phyloP scores from a whole-genome alignment of 2,329 filamentous ascomycete species.

The Talaromyces sp. region DNA sequence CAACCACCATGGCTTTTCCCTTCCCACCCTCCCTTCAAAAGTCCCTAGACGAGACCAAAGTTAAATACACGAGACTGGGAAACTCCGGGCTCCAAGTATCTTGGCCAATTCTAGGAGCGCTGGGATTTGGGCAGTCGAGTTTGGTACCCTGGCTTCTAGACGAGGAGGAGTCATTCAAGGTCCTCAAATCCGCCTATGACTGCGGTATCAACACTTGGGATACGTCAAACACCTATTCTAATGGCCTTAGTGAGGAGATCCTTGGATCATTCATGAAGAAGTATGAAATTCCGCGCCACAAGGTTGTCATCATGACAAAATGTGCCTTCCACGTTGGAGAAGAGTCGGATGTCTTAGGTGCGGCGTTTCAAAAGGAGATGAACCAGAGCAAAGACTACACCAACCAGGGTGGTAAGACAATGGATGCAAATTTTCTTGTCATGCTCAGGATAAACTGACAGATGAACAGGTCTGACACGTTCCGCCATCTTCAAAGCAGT shows the following conservation, averaged over 20 bases:
- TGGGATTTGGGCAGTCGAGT: neutral
- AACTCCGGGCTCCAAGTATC: constrained; percentile 7
- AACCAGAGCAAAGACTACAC: constrained; percentile 46
- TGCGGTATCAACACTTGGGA: constrained; percentile 24
- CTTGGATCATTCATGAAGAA: constrained; percentile 59
- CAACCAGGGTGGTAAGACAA: constrained; percentile 25
- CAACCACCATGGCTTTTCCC: neutral
- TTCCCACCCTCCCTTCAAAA: neutral
- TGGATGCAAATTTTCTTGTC: neutral
- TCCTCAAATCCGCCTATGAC: constrained; percentile 23
- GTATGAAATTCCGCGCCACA: constrained; percentile 52
- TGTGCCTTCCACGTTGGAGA: constrained; percentile 38
- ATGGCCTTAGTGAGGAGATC: constrained; percentile 58
- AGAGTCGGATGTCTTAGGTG: constrained; percentile 19
- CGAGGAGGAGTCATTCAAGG: neutral
- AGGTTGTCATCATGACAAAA: constrained; percentile 55
- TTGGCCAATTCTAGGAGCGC: constrained; percentile 1
- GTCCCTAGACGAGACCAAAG: constrained; percentile 7
- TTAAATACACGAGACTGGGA: constrained; percentile 5
- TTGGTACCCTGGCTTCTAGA: constrained; percentile 1
- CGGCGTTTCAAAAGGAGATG: constrained; percentile 33
- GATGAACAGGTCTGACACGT: constrained; percentile 43
- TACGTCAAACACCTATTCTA: constrained; percentile 30
- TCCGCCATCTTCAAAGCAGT: constrained; percentile 45
- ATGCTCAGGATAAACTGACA: neutral